These are phyloP conservation scores for Echites panduratus DNA, from an alignment of 257 asterid species.

Conservation along the genomic window DNA sequence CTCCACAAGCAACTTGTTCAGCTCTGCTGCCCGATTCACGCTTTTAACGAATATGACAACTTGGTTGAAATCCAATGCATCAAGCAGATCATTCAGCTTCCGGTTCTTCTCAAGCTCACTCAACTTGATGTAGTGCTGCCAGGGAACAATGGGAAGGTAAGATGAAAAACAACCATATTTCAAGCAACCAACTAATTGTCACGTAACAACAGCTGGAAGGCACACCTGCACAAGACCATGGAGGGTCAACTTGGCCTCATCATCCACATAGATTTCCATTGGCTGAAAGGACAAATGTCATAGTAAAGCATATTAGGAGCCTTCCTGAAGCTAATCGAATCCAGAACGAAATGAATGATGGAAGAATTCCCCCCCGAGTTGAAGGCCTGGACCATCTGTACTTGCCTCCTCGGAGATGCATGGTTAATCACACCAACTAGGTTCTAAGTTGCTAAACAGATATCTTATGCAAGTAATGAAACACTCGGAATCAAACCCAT, in stretches of 20 bases:
- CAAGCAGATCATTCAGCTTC: conserved; percentile 83
- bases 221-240: conserved; percentile 94
- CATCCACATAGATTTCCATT: conserved; percentile 96
- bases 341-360: conserved; percentile 63
- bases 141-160: conserved; percentile 4
- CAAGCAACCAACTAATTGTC: neutral
- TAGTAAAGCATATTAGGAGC: conserved; percentile 81
- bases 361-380: conserved; percentile 32
- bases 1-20: conserved; percentile 84
- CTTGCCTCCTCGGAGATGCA: conserved; percentile 39
- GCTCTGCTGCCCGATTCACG: conserved; percentile 82
- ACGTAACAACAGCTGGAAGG: neutral
- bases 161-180: neutral
- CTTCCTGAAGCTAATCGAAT: conserved; percentile 49
- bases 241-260: conserved; percentile 92
- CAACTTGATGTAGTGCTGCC: conserved; percentile 94
- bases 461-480: conserved; percentile 18
- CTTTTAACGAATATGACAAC: conserved; percentile 91
- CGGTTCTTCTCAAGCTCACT: conserved; percentile 83
- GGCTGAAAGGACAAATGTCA: conserved; percentile 90
- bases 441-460: conserved; percentile 18
- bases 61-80: conserved; percentile 91
- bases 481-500: neutral
- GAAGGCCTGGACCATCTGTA: conserved; percentile 44
- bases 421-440: conserved; percentile 28